Percentiles rank a stretch among this genome's conserved stretches.
Evolutionary conservation across 345 rosid genomes (phyloP).

Genomic region (Punica granatum): DNA sequence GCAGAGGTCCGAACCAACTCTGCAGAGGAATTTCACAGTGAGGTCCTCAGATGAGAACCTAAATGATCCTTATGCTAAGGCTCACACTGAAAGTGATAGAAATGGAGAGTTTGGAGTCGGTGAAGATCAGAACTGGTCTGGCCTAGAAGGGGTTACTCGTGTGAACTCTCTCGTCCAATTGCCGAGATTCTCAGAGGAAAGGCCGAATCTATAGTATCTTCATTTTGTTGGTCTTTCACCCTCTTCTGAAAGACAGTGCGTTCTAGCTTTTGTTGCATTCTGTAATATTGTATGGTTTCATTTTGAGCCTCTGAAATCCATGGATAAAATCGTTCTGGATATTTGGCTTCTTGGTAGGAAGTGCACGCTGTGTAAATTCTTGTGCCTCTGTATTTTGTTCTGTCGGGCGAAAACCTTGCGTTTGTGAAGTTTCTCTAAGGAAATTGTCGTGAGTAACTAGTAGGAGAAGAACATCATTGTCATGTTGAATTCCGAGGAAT

Average conservation of each 20-base stretch:
- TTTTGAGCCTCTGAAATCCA: neutral
- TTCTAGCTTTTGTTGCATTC: neutral
- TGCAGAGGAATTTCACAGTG: conserved; percentile 83
- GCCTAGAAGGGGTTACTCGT: conserved; percentile 93
- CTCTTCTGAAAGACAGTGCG: neutral
- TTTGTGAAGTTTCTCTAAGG: neutral
- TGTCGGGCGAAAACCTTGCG: neutral
- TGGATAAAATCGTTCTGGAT: neutral
- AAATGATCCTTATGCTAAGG: conserved; percentile 27
- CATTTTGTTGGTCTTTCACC: neutral
- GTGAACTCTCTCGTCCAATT: conserved; percentile 98
- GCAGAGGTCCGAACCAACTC: conserved; percentile 72
- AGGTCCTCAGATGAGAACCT: conserved; percentile 56
- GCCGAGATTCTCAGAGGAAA: conserved; percentile 86
- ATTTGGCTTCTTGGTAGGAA: neutral
- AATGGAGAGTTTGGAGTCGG: conserved; percentile 18
- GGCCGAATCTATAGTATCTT: conserved; percentile 26
- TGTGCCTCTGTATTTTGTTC: neutral
- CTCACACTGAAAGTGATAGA: conserved; percentile 25
- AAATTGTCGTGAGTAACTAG: no score
- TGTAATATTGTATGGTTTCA: neutral
- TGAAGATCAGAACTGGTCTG: conserved; percentile 87
- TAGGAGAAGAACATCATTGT: neutral
- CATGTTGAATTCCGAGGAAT: neutral
- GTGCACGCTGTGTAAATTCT: neutral